A percentile compares a stretch with the other conserved stretches of the same genome.
Conservation (phyloP, 352 stramenopile genomes). For the Globisporangium carolinianum region DNA sequence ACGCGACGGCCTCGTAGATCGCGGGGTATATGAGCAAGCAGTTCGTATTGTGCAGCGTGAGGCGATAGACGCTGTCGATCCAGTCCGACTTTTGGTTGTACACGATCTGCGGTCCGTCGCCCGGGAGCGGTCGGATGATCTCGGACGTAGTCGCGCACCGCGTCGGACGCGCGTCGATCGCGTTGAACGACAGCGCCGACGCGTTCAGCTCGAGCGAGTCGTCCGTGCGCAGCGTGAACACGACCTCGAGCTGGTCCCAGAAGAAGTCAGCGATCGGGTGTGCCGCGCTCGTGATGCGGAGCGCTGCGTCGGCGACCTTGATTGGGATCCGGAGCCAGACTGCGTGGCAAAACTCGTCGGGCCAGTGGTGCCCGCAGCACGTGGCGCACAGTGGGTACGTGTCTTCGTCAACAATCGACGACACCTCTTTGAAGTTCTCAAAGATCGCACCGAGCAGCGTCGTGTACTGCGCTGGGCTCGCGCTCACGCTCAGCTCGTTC, state of each 20-base stretch:
- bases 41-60: slow-evolving; percentile 73
- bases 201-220: slow-evolving; percentile 70
- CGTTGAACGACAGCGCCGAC: slow-evolving; percentile 48
- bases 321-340: slow-evolving; percentile 81
- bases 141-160: slow-evolving; percentile 51
- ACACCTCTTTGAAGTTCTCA: slow-evolving; percentile 84
- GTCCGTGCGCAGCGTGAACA: slow-evolving; percentile 72
- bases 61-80: slow-evolving; percentile 63
- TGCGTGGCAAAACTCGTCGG: slow-evolving; percentile 48
- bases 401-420: slow-evolving; percentile 69
- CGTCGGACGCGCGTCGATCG: slow-evolving; percentile 52
- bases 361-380: slow-evolving; percentile 66
- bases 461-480: slow-evolving; percentile 54
- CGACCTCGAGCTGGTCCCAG: slow-evolving; percentile 76
- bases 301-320: slow-evolving; percentile 62
- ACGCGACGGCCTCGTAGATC: slow-evolving; percentile 51
- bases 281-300: slow-evolving; percentile 57
- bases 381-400: slow-evolving; percentile 58
- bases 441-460: slow-evolving; percentile 77
- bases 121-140: slow-evolving; percentile 58
- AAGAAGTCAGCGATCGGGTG: slow-evolving; percentile 64
- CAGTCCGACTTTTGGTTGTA: slow-evolving; percentile 75
- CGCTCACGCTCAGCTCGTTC: slow-evolving; percentile 74
- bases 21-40: slow-evolving; percentile 69
- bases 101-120: slow-evolving; percentile 68